Percentiles rank a stretch among this genome's conserved stretches.
Evolutionary conservation across 129 eudicot genomes (phyloP).

Genomic region (Ambrosia artemisiifolia): DNA sequence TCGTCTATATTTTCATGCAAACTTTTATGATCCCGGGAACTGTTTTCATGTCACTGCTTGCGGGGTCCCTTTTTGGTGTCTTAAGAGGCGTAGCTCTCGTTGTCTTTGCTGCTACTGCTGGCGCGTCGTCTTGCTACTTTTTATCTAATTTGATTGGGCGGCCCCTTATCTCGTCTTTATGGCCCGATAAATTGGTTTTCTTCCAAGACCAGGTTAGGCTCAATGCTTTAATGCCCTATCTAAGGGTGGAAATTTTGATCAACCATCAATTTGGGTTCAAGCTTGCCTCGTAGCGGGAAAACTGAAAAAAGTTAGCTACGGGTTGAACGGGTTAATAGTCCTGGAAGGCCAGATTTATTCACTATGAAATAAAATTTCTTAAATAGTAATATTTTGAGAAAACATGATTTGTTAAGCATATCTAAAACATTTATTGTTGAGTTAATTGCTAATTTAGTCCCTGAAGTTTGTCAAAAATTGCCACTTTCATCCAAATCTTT

Average conservation of each 20-base stretch:
- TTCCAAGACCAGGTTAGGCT: constrained; percentile 76
- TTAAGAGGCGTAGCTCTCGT: constrained; percentile 78
- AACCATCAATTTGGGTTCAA: neutral
- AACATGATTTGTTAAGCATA: neutral
- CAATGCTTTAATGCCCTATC: neutral
- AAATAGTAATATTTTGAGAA: neutral
- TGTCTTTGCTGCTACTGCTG: constrained; percentile 80
- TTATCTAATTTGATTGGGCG: constrained; percentile 78
- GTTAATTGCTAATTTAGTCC: no score
- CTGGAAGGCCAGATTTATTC: neutral
- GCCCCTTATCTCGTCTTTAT: constrained; percentile 74
- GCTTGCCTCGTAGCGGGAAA: neutral
- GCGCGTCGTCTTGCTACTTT: constrained; percentile 89
- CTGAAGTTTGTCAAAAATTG: no score
- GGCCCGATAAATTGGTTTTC: constrained; percentile 81
- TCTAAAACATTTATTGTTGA: neutral
- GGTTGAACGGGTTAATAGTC: constrained; percentile 1
- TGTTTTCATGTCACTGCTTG: constrained; percentile 85
- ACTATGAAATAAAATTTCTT: neutral
- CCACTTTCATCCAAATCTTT: no score
- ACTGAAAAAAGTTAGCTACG: neutral
- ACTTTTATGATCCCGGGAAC: constrained; percentile 98
- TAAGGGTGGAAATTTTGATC: neutral
- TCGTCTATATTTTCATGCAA: constrained; percentile 90
- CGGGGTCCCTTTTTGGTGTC: constrained; percentile 88